Evolutionary conservation across 1,284 basidiomycete genomes (phyloP).

Genomic region (Rhodotorula sp.): DNA sequence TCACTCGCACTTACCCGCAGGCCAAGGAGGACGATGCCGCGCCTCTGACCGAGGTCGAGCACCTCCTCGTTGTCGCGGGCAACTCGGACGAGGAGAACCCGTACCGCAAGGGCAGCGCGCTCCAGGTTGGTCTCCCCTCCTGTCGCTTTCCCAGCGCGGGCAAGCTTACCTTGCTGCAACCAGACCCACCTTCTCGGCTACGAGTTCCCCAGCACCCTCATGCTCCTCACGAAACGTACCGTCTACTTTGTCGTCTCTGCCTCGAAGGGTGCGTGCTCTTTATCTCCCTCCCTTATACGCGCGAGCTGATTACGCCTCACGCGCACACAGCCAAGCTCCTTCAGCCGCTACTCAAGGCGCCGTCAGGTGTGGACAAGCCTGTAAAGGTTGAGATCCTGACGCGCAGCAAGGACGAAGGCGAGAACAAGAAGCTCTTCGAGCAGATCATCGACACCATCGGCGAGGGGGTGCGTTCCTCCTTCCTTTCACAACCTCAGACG

Average conservation of each 20-base stretch:
- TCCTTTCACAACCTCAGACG: background rate
- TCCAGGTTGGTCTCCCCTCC: constrained; percentile 66
- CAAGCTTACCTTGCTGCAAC: background rate
- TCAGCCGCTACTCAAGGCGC: constrained; percentile 36
- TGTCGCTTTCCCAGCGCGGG: too few relatives aligned
- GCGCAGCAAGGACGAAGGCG: constrained; percentile 51
- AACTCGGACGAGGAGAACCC: constrained; percentile 81
- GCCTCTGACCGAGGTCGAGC: constrained; percentile 54
- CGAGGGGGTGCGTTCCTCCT: constrained; percentile 24
- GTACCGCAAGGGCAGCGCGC: constrained; percentile 80
- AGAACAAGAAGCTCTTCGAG: constrained; percentile 51
- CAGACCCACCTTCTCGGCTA: constrained; percentile 95
- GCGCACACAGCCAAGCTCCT: constrained; percentile 42
- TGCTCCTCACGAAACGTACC: constrained; percentile 69
- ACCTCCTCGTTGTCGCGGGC: constrained; percentile 75
- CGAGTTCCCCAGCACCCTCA: constrained; percentile 92
- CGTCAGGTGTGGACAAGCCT: constrained; percentile 13
- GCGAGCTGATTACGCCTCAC: background rate
- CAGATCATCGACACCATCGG: constrained; percentile 44
- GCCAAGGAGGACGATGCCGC: constrained; percentile 33
- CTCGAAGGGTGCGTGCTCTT: constrained; percentile 69
- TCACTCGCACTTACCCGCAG: background rate
- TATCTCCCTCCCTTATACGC: background rate
- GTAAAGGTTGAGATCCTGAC: constrained; percentile 51
- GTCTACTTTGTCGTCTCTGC: constrained; percentile 81